These are phyloP conservation scores for Hypomontagnella submonticulosa DNA, from an alignment of 495 filamentous ascomycete genomes.

Conservation along the genomic window DNA sequence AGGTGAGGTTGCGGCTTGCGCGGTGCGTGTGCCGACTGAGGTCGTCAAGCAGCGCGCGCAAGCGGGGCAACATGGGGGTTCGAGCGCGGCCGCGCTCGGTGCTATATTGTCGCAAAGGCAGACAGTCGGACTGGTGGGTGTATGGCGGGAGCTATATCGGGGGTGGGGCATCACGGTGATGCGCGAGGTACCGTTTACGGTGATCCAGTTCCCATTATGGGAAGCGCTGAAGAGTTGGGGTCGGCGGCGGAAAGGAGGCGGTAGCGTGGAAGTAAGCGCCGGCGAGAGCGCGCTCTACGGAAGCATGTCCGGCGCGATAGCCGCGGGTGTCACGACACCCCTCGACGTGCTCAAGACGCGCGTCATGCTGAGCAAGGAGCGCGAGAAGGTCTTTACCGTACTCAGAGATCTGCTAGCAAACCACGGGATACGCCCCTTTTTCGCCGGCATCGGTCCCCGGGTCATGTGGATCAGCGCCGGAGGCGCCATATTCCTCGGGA, in stretches of 20 bases:
- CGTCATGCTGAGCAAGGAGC: conserved; percentile 83
- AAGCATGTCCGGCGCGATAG: conserved; percentile 82
- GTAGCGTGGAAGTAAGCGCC: conserved; percentile 65
- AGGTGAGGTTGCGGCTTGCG: conserved; percentile 93
- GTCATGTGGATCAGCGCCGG: conserved; percentile 95
- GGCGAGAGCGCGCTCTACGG: conserved; percentile 88
- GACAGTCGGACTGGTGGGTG: conserved; percentile 61
- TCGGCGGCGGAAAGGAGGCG: conserved; percentile 45
- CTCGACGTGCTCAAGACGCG: conserved; percentile 96
- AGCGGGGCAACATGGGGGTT: conserved; percentile 73
- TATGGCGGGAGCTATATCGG: conserved; percentile 86
- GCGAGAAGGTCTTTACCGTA: conserved; percentile 67
- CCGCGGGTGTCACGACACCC: conserved; percentile 90
- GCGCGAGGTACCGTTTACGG: conserved; percentile 95
- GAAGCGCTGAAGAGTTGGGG: conserved; percentile 81
- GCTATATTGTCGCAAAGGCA: conserved; percentile 70
- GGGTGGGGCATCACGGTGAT: conserved; percentile 92
- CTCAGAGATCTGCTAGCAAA: conserved; percentile 74
- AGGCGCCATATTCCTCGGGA: conserved; percentile 94
- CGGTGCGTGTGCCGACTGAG: conserved; percentile 93
- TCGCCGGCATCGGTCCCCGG: conserved; percentile 86
- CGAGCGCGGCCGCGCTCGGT: conserved; percentile 69
- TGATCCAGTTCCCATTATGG: conserved; percentile 97
- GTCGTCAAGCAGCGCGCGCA: conserved; percentile 97
- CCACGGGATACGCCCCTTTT: conserved; percentile 80